phyloP scores from a whole-genome alignment of 179 eudicot genomes.

The Heliamphora pulchella region DNA sequence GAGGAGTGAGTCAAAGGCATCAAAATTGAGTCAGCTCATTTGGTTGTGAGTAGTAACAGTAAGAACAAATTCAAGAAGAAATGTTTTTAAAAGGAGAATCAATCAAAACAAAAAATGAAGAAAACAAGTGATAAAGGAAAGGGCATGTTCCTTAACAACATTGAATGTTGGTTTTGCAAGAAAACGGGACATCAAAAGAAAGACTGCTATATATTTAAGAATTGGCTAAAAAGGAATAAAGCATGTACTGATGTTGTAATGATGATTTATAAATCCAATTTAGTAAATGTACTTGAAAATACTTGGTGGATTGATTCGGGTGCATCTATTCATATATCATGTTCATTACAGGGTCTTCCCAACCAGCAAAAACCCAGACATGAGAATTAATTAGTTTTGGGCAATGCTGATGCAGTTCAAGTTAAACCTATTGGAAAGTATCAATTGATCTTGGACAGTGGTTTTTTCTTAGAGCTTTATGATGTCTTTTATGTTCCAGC shows the following conservation, averaged over 20 bases:
- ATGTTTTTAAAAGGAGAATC: neutral
- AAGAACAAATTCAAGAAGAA: neutral
- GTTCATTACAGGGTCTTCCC: neutral
- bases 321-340: no score
- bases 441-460: neutral
- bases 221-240: neutral
- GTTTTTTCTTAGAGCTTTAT: neutral
- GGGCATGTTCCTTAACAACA: neutral
- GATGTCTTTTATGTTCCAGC: neutral
- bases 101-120: neutral
- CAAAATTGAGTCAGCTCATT: neutral
- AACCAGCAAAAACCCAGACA: neutral
- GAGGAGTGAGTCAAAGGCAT: neutral
- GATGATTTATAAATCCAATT: no score
- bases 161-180: neutral
- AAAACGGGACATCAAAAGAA: neutral
- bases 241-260: no score
- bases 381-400: neutral
- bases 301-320: no score
- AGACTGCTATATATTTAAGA: neutral
- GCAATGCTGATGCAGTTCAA: neutral
- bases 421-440: neutral
- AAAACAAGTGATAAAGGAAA: neutral
- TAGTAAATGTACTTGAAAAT: no score
- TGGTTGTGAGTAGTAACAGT: neutral